A percentile compares a stretch with the other conserved stretches of the same genome.
Evolutionary conservation across 768 basidiomycete genomes (phyloP).

Genomic region (Leccinum longicurvipes): DNA sequence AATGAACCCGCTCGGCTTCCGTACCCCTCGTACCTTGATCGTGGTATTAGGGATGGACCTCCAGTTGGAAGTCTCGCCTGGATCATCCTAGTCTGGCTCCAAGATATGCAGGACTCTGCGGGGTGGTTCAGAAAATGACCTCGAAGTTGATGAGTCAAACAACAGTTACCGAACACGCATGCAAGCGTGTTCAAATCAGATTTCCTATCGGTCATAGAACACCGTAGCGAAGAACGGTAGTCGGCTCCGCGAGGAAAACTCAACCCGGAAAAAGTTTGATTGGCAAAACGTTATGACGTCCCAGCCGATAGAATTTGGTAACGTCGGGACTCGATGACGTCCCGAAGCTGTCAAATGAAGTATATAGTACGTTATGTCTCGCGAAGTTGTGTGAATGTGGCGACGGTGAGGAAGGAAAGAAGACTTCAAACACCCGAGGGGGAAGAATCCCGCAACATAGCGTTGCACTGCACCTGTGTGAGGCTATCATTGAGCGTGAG

Average conservation of each 20-base stretch:
- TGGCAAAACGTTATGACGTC: not conserved
- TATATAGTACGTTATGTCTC: not conserved
- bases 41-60: not conserved
- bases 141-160: not conserved
- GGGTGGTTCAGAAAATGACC: not conserved
- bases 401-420: not conserved
- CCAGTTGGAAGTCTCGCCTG: not conserved
- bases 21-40: no score
- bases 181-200: no score
- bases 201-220: not conserved
- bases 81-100: not conserved
- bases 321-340: not conserved
- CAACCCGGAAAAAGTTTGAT: not conserved
- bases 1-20: not conserved
- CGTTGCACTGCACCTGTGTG: no score
- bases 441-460: not conserved
- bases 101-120: not conserved
- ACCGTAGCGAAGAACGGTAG: not conserved
- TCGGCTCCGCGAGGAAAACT: not conserved
- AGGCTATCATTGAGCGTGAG: not conserved
- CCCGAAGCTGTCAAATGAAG: not conserved
- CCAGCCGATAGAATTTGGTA: not conserved
- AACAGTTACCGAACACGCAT: no score
- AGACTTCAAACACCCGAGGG: not conserved
- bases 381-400: not conserved